Base-by-base conservation (phyloP, 2,329 filamentous ascomycete genomes). In the Aspergillus luchuensis region DNA sequence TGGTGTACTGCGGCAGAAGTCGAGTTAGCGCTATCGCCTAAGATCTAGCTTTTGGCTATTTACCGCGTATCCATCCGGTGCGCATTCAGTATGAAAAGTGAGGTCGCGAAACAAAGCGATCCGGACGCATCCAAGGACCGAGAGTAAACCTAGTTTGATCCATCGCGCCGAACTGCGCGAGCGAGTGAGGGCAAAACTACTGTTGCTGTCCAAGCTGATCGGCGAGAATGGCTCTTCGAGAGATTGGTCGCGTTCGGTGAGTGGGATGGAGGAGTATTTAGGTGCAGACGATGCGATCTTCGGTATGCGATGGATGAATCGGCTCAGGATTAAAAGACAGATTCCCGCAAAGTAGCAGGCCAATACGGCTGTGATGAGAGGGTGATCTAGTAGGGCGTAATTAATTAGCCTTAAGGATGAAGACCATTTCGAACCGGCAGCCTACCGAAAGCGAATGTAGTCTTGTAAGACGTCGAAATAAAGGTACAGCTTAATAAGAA, bases 71-170 rank as follows among this genome's bases (percentile, higher is more conserved):
- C 72, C 73, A 36, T 67, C 49, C 21, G 66, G 70, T 19, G 76
- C 71, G 66, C 82, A 84, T 70, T 83, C 78, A 11, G 73, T 72
- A 50, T 79, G 75, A 23, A 70, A 63, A 10, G 79, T 70, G 4
- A 80, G 70, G 55, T 74, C 73, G 39, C 79, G 76, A 59, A 78
- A 75, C 4, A 82, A 41, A 56, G 78, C 79, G 15, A 79, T 62
- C 33, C 76, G 73, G 54, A 71, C 25, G 51, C 69, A 72, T 28
- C 75, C 57, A 17, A 71, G 63, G 13, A 30, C 59, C 11, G 69
- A 62, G 10, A 74, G 59, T 4, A 68, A 21, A 15, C 53, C 62
- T 50, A 71, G 21, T 39, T 67, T 61, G 25, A 68, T 53, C 69
- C 71, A 73, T 48, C 70, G 56, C 66, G 60, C 56, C 62, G 57